Conservation (phyloP, 345 rosid genomes). For the Cardamine chenopodiifolia region DNA sequence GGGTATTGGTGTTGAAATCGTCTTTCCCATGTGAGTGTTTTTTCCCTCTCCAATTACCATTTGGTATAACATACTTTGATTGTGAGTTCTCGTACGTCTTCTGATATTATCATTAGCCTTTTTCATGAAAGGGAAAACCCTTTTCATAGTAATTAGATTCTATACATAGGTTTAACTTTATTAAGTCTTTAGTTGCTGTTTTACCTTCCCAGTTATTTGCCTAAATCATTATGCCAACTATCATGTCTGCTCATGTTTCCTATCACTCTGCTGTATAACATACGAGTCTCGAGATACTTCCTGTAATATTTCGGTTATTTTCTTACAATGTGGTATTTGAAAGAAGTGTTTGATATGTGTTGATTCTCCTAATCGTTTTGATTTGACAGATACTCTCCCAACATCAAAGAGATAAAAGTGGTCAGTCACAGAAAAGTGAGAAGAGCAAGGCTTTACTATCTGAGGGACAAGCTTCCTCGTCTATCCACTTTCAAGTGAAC, state of each 20-base stretch:
- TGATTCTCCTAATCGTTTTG: background rate
- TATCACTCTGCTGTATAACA: constrained; percentile 4
- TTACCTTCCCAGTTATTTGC: background rate
- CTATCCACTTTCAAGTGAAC: constrained; percentile 84
- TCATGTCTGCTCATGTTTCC: constrained; percentile 12
- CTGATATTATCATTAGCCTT: background rate
- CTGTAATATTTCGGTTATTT: background rate
- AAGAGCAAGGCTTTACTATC: constrained; percentile 89
- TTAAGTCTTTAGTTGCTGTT: background rate
- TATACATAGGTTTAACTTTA: background rate
- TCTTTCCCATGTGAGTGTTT: constrained; percentile 62
- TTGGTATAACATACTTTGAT: background rate
- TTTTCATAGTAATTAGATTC: background rate
- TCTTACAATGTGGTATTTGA: constrained; percentile 1
- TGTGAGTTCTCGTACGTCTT: background rate
- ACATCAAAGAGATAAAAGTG: constrained; percentile 77
- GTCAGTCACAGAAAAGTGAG: constrained; percentile 78
- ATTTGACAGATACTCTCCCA: constrained; percentile 78
- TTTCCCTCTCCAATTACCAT: background rate
- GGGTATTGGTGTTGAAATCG: constrained; percentile 72
- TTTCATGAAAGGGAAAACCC: background rate
- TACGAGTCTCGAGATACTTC: constrained; percentile 11
- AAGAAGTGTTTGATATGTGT: constrained; percentile 2
- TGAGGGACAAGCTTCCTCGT: constrained; percentile 93
- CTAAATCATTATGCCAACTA: background rate